phyloP scores from a whole-genome alignment of 805 yeast genomes.

The Yarrowia deformans region DNA sequence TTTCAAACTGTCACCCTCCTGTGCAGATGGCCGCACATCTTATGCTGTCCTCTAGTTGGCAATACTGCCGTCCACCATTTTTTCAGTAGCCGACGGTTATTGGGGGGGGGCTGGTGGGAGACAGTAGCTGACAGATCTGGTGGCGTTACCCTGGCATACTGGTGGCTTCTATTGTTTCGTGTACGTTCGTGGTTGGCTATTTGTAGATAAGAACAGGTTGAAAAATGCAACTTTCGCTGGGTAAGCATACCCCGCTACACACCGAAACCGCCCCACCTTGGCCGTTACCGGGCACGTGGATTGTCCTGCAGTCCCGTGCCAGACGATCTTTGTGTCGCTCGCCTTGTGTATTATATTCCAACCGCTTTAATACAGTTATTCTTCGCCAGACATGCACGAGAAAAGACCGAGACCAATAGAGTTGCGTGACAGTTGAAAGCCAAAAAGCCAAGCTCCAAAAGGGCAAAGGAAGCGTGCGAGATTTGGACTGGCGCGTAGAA shows the following conservation, averaged over 20 bases:
- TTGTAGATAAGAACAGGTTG: too few relatives aligned
- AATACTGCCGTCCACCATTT: slow-evolving; percentile 11
- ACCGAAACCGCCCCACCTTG: slow-evolving; percentile 8
- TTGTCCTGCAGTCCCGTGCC: slow-evolving; percentile 2
- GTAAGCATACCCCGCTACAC: slow-evolving; percentile 11
- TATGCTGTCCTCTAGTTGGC: slow-evolving; percentile 26
- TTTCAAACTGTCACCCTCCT: not conserved
- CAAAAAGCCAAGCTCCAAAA: slow-evolving; percentile 6
- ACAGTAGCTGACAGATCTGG: not conserved
- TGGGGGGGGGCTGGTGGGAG: slow-evolving; percentile 11
- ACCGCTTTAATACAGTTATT: not conserved
- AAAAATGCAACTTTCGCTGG: not conserved
- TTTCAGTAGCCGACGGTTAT: slow-evolving; percentile 25
- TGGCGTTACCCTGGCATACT: not conserved
- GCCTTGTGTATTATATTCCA: not conserved
- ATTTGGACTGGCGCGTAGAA: not conserved
- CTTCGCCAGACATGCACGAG: not conserved
- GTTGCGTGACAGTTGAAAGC: slow-evolving; percentile 20
- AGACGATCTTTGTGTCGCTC: not conserved
- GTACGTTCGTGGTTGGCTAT: not conserved
- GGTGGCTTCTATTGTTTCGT: not conserved
- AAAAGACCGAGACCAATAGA: slow-evolving; percentile 30
- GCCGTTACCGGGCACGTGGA: slow-evolving; percentile 16
- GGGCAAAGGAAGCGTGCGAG: slow-evolving; percentile 1
- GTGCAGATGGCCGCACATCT: slow-evolving; percentile 6